Base-by-base conservation (phyloP, 352 stramenopile species). In the Paralagenidium karlingii region DNA sequence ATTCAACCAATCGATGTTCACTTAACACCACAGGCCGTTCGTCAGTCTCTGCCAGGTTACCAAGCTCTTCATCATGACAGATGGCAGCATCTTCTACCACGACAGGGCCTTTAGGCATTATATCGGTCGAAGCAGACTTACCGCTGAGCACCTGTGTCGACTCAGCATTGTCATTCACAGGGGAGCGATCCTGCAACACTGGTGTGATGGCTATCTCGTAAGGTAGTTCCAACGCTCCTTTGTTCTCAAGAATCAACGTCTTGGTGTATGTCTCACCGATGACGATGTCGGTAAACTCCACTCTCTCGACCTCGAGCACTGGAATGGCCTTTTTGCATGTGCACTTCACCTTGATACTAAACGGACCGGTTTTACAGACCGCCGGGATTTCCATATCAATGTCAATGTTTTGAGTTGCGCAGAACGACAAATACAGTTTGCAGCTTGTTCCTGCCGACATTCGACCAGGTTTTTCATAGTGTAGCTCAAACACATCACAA, bases 391-490 rank as follows among this genome's bases (percentile, higher is more conserved):
- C 45, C 5, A 52, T 68, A 2, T 74, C 51, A 11, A 96, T 67
- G 36, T 95, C 84, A 3, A 68, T 42, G 11, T 73, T 58, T 24
- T 81, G 43, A 0, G 37, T 44, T 0, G 65, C 78, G 3, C 60
- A 80, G 37, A 94, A 95, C 0, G 51, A 67, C 43, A 94, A 68
- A 11, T 65, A 50, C 8, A 95, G 51, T 1, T 40, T 38, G 21
- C 82, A 94, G 11, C 58, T 63, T 62, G 86, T 94, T 10, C 84
- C 88, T 5, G 86, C 88, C 0, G 75, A 90, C 81, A 97, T 94
- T 0, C 88, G 56, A 3, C 88, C 86, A 2, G 84, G 88, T 19
- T 74, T 74, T 9, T 86, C 61, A 36, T 91, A 96, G 16, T 50
- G 47, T 19, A 97, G 61, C n/a, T 91, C 74, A 37, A 96, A 96